Conservation (phyloP, 805 yeast genomes). For the Ogataea wickerhamii region DNA sequence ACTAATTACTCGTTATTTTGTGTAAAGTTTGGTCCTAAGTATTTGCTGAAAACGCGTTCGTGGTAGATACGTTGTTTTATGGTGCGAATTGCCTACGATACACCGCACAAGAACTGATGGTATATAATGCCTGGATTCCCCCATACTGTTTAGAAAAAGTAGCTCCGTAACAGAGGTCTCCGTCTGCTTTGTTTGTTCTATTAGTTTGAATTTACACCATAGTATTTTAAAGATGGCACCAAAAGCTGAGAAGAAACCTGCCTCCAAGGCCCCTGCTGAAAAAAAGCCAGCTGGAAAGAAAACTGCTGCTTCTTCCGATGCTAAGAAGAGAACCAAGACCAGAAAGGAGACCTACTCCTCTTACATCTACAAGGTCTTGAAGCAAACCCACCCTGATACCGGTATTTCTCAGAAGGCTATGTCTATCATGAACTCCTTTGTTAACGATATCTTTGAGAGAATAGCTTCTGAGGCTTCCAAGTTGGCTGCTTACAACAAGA, state of each 20-base stretch:
- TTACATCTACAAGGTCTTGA: conserved; percentile 96
- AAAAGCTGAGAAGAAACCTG: conserved; percentile 61
- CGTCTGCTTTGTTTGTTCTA: conserved; percentile 7
- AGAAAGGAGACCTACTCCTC: conserved; percentile 99
- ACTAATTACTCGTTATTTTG: background rate
- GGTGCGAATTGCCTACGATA: too few species aligned
- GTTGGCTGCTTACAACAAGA: conserved; percentile 98
- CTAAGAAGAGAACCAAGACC: conserved; percentile 90
- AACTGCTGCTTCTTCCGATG: conserved; percentile 75
- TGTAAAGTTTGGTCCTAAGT: conserved; percentile 1
- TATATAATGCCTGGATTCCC: conserved; percentile 1
- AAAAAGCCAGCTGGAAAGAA: conserved; percentile 91
- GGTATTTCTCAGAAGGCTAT: conserved; percentile 99
- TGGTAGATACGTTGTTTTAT: too few species aligned
- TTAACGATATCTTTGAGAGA: conserved; percentile 97
- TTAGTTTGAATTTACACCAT: background rate
- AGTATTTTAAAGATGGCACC: conserved; percentile 52
- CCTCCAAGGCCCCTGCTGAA: conserved; percentile 97
- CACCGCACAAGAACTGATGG: background rate
- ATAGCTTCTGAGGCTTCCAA: conserved; percentile 97
- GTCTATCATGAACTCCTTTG: conserved; percentile 98
- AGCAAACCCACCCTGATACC: conserved; percentile 99
- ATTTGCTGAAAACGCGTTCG: background rate
- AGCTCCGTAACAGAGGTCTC: background rate
- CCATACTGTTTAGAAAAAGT: background rate